These are phyloP conservation scores for Linnemannia exigua DNA, from an alignment of 192 early-diverging fungal genomes.

Conservation along the genomic window DNA sequence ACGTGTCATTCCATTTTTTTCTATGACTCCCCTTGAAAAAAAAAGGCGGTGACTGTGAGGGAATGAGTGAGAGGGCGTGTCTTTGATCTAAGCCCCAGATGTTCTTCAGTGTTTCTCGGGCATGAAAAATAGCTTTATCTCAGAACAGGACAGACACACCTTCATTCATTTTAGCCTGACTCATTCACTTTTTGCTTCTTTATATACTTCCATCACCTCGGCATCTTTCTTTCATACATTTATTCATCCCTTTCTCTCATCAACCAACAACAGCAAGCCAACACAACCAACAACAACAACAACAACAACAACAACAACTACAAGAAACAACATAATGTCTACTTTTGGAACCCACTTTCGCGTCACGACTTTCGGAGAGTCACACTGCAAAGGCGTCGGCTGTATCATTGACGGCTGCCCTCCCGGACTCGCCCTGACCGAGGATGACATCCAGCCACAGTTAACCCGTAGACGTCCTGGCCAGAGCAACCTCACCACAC, in stretches of 20 bases:
- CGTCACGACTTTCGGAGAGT: conserved; percentile 97
- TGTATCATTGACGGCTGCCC: conserved; percentile 97
- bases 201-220: neutral
- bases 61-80: neutral
- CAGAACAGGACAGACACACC: neutral
- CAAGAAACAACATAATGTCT: conserved; percentile 67
- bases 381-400: conserved; percentile 98
- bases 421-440: conserved; percentile 92
- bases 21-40: neutral
- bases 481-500: conserved; percentile 96
- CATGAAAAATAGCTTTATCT: neutral
- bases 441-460: conserved; percentile 94
- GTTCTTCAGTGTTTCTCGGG: neutral
- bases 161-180: neutral
- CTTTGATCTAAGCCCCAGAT: neutral
- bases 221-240: neutral
- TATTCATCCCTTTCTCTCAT: neutral
- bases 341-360: conserved; percentile 89
- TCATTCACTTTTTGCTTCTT: neutral
- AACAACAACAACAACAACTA: neutral
- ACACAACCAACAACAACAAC: neutral
- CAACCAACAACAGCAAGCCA: neutral
- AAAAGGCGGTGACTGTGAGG: neutral
- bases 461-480: conserved; percentile 94
- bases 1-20: neutral